Conservation (phyloP, 495 filamentous ascomycete genomes). For the Choiromyces venosus region DNA sequence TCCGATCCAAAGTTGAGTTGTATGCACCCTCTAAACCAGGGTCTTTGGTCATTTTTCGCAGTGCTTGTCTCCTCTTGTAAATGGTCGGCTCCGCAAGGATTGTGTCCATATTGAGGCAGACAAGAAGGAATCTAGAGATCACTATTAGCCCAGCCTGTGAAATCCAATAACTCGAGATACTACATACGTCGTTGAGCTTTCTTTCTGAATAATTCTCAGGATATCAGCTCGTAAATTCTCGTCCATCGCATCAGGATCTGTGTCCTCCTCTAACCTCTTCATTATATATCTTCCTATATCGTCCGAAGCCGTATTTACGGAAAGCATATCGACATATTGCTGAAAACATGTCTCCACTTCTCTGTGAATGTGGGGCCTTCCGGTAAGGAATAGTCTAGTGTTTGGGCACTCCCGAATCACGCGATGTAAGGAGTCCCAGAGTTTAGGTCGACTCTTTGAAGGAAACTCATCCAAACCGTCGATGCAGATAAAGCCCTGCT, state of each 20-base stretch:
- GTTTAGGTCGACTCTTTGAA: too few species aligned
- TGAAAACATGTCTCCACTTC: too few species aligned
- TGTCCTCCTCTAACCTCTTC: background rate
- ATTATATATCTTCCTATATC: background rate
- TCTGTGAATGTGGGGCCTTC: too few species aligned
- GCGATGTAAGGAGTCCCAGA: too few species aligned
- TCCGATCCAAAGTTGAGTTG: background rate
- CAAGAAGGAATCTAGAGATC: background rate
- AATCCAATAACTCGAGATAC: background rate
- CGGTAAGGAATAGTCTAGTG: too few species aligned
- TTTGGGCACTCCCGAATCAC: too few species aligned
- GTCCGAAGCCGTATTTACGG: too few species aligned
- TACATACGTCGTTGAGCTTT: background rate
- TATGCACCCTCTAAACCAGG: background rate
- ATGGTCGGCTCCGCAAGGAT: background rate
- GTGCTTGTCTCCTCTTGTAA: background rate
- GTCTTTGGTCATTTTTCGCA: background rate
- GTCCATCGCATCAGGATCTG: background rate
- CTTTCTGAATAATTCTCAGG: background rate
- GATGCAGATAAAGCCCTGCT: too few species aligned
- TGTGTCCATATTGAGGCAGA: background rate
- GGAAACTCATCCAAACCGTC: too few species aligned
- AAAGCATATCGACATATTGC: too few species aligned
- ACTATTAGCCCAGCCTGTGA: background rate
- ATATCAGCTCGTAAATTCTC: background rate